Base-by-base conservation (phyloP, 2,329 filamentous ascomycete species). In the Thermochaetoides dissita region DNA sequence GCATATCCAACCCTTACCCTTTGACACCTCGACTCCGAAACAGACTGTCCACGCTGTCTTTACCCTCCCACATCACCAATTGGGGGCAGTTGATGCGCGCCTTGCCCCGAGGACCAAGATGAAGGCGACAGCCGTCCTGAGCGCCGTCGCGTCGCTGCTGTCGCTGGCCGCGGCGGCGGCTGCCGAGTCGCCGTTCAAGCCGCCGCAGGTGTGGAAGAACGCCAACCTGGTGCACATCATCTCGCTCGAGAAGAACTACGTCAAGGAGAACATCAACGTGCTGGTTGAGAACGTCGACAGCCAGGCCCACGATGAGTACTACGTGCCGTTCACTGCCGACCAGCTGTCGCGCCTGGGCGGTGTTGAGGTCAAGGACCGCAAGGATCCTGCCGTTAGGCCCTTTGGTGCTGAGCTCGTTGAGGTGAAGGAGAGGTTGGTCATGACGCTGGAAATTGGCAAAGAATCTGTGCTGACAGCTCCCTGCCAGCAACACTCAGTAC, bases 201-300 rank as follows among this genome's bases (percentile, higher is more conserved):
- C 89, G 41, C 82, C 88, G 10, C 84, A 86, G 59, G 84, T 88
- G 52, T 98, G 94, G 69, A 86, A 88, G 67, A 95, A 98, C 64
- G 74, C 73, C 63, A 96, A 98, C 61, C 65, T 96, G 30, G 82
- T 96, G 40, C 84, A 91, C 55, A 80, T 83, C 50, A 81, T 93
- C 57, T 94, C 94, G 52, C 65, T 95, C 45, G 89, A 96, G 64
- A 96, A 95, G 71, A 84, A 79, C 52, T 96, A 91, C 57, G 79
- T 80, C 42, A 81, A 87, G 58, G 89, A 96, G 64, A 82, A 80
- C 10, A 77, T 95, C 70, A 95, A 96, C 64, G 81, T 94, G n/a
- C 71, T 94, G 40, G 77, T 98, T 49, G 83, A 95, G 68, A 98
- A 98, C 61, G 70, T 84, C 51, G 84, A 81, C 56, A 71, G 74